Percentiles rank a stretch among this genome's conserved stretches.
Conservation (phyloP, 2,329 filamentous ascomycete species). For the Aspergillus niger region DNA sequence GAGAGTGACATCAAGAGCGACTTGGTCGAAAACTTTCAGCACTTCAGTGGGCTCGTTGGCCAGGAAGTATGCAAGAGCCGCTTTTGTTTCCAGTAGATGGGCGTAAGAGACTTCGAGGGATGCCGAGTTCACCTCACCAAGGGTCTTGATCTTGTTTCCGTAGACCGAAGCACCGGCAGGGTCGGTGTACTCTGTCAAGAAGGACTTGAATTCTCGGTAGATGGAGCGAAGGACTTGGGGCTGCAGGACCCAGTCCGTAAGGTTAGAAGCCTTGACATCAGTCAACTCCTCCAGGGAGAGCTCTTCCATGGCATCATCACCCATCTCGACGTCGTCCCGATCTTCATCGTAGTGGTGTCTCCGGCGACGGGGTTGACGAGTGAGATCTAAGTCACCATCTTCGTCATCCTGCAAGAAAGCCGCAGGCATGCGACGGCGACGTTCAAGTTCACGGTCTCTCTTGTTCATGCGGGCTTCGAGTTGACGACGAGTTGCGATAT, state of each 20-base stretch:
- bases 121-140: conserved; percentile 97
- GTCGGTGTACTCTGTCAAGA: conserved; percentile 94
- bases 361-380: conserved; percentile 78
- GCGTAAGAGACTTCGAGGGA: conserved; percentile 95
- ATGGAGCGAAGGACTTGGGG: conserved; percentile 89
- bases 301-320: conserved; percentile 91
- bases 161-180: conserved; percentile 89
- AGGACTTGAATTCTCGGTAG: conserved; percentile 94
- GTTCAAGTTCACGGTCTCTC: conserved; percentile 62
- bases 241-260: conserved; percentile 94
- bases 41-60: conserved; percentile 95
- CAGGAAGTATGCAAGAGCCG: conserved; percentile 91
- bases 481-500: conserved; percentile 59
- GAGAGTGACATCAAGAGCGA: conserved; percentile 93
- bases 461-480: conserved; percentile 64
- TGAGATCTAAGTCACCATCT: conserved; percentile 80
- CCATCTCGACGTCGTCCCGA: conserved; percentile 83
- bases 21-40: conserved; percentile 92
- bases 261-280: conserved; percentile 88
- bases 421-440: conserved; percentile 61
- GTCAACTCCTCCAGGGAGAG: conserved; percentile 86
- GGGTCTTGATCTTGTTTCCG: conserved; percentile 85
- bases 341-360: conserved; percentile 94
- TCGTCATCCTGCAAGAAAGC: conserved; percentile 73
- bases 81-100: conserved; percentile 85